Conservation (phyloP, 2,329 filamentous ascomycete genomes). For the Lasiodiplodia sp. region DNA sequence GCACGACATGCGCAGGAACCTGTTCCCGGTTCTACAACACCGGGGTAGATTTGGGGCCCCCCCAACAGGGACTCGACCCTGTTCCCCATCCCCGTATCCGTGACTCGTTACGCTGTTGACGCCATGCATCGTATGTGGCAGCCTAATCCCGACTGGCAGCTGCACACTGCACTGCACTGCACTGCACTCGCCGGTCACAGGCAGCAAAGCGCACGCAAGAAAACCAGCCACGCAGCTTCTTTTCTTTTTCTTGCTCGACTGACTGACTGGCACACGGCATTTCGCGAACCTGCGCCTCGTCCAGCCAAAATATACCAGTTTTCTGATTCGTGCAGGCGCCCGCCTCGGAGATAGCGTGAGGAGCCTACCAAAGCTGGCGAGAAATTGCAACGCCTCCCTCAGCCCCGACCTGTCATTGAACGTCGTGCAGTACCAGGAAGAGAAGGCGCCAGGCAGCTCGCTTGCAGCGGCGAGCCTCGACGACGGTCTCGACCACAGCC, state of each 20-base stretch:
- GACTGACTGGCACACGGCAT: too few species aligned
- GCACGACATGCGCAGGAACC: too few species aligned
- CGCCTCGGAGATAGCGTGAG: not conserved
- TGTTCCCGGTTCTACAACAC: too few species aligned
- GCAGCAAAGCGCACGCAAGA: not conserved
- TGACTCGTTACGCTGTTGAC: not conserved
- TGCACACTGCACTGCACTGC: too few species aligned
- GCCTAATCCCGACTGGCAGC: not conserved
- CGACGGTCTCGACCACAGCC: not conserved
- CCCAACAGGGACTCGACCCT: too few species aligned
- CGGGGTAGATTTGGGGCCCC: too few species aligned
- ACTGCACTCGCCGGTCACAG: not conserved
- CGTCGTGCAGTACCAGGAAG: not conserved
- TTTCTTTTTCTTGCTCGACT: not conserved
- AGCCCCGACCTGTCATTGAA: not conserved
- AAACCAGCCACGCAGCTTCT: not conserved
- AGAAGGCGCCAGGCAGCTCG: not conserved
- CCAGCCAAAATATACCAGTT: slow-evolving; percentile 18
- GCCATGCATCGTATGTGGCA: not conserved
- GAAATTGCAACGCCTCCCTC: not conserved
- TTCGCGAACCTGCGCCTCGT: not conserved
- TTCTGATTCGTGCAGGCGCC: slow-evolving; percentile 9
- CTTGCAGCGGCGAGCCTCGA: not conserved
- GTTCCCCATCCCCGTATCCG: not conserved
- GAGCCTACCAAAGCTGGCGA: not conserved